phyloP scores from a whole-genome alignment of 148 eudicot genomes.

The Nyssa sinensis region DNA sequence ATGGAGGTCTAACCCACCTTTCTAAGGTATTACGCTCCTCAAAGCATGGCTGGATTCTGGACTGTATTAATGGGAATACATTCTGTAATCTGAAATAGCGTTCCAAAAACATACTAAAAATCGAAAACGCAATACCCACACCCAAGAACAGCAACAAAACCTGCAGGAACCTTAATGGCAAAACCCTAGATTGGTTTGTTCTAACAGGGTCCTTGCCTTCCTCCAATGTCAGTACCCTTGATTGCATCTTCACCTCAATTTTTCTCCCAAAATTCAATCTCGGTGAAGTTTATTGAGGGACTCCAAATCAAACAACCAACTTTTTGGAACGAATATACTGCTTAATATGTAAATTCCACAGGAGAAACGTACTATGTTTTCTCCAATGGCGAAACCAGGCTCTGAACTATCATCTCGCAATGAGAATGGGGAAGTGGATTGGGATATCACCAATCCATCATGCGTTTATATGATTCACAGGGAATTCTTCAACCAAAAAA shows the following conservation, averaged over 20 bases:
- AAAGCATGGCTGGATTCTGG: constrained; percentile 17
- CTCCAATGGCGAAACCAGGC: not conserved
- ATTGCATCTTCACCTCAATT: not conserved
- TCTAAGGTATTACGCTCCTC: constrained; percentile 24
- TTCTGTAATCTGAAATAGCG: constrained; percentile 23
- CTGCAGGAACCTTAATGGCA: constrained; percentile 37
- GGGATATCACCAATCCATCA: not conserved
- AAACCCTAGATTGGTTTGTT: constrained; percentile 22
- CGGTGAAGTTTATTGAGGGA: not conserved
- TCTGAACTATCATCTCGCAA: not conserved
- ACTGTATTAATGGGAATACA: constrained; percentile 9
- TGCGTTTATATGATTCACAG: too few relatives aligned
- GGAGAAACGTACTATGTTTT: not conserved
- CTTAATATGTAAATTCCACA: not conserved
- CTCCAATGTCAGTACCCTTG: constrained; percentile 27
- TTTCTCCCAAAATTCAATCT: not conserved
- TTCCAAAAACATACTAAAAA: constrained; percentile 39
- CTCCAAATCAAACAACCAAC: not conserved
- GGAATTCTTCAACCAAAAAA: not conserved
- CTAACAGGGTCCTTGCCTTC: constrained; percentile 23
- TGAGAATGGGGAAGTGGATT: not conserved
- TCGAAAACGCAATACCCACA: constrained; percentile 37
- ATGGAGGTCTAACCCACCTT: constrained; percentile 37
- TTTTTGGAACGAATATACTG: too few relatives aligned
- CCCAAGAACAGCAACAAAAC: constrained; percentile 34